Conservation (phyloP, 1,284 basidiomycete genomes). For the Cutaneotrichosporon sp. region DNA sequence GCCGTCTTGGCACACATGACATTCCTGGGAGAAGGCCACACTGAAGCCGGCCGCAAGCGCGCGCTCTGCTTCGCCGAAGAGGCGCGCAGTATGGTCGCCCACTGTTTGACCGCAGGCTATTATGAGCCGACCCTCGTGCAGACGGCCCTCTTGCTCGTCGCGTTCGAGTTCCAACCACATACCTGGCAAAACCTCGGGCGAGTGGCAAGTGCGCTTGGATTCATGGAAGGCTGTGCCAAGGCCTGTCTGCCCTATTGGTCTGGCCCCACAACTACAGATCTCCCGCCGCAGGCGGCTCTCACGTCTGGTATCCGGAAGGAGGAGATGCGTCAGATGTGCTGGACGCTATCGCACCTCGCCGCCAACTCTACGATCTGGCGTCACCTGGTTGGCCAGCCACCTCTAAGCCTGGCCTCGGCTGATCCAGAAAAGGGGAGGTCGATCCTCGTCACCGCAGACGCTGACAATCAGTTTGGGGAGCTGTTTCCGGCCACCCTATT, state of each 20-base stretch:
- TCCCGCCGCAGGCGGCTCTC: slow-evolving; percentile 4
- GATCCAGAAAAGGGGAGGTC: slow-evolving; percentile 31
- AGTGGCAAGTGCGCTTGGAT: slow-evolving; percentile 24
- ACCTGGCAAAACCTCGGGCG: slow-evolving; percentile 29
- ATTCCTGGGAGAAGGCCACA: slow-evolving; percentile 29
- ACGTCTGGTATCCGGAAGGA: slow-evolving; percentile 28
- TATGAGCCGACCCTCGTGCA: slow-evolving; percentile 32
- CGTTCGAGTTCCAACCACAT: slow-evolving; percentile 40
- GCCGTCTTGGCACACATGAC: slow-evolving; percentile 35
- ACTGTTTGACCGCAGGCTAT: slow-evolving; percentile 28
- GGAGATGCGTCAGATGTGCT: slow-evolving; percentile 36
- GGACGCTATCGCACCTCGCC: slow-evolving; percentile 32
- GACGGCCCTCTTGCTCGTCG: slow-evolving; percentile 33
- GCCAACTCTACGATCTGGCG: slow-evolving; percentile 30
- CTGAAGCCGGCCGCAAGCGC: slow-evolving; percentile 22
- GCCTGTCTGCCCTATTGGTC: slow-evolving; percentile 9
- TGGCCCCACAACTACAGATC: background rate
- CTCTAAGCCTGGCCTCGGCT: slow-evolving; percentile 21
- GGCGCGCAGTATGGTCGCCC: slow-evolving; percentile 31
- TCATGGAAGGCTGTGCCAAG: slow-evolving; percentile 29
- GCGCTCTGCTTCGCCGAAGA: slow-evolving; percentile 33
- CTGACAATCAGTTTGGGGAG: slow-evolving; percentile 27
- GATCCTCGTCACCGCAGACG: background rate
- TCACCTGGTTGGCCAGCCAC: slow-evolving; percentile 16
- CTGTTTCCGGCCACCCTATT: slow-evolving; percentile 31